Conservation (phyloP, 2,329 filamentous ascomycete genomes). For the Ascochyta koolunga region DNA sequence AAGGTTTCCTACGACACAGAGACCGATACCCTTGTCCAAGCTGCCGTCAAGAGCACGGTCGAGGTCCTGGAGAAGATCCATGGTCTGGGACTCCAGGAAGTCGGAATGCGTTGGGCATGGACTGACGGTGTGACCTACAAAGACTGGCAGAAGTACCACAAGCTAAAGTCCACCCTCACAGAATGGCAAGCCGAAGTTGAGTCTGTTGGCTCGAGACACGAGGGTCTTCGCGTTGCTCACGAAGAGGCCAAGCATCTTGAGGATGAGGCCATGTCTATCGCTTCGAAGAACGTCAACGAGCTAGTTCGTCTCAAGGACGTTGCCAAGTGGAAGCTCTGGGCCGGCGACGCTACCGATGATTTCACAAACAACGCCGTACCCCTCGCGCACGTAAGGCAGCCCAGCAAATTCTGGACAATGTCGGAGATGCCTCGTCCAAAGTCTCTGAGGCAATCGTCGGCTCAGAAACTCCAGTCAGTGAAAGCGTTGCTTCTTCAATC, state of each 20-base stretch:
- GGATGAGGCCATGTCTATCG: slow-evolving; percentile 78
- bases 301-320: slow-evolving; percentile 82
- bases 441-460: slow-evolving; percentile 45
- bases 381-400: slow-evolving; percentile 58
- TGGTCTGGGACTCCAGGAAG: slow-evolving; percentile 84
- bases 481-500: slow-evolving; percentile 47
- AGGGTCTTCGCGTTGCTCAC: slow-evolving; percentile 71
- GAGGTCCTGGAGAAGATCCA: slow-evolving; percentile 82
- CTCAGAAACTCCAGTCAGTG: slow-evolving; percentile 38
- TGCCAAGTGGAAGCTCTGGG: slow-evolving; percentile 80
- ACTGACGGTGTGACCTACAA: slow-evolving; percentile 95
- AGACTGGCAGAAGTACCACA: slow-evolving; percentile 95
- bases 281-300: slow-evolving; percentile 79
- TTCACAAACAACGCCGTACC: slow-evolving; percentile 74
- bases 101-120: slow-evolving; percentile 93
- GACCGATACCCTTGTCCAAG: slow-evolving; percentile 70
- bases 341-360: slow-evolving; percentile 75
- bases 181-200: slow-evolving; percentile 86
- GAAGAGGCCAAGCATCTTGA: slow-evolving; percentile 73
- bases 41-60: slow-evolving; percentile 79
- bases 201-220: slow-evolving; percentile 74
- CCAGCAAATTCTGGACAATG: slow-evolving; percentile 49
- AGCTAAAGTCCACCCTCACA: slow-evolving; percentile 79
- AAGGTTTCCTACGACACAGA: slow-evolving; percentile 73
- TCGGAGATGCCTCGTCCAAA: slow-evolving; percentile 46